Evolutionary conservation across 2,329 filamentous ascomycete species (phyloP).

Genomic region (Hirsutella minnesotensis): DNA sequence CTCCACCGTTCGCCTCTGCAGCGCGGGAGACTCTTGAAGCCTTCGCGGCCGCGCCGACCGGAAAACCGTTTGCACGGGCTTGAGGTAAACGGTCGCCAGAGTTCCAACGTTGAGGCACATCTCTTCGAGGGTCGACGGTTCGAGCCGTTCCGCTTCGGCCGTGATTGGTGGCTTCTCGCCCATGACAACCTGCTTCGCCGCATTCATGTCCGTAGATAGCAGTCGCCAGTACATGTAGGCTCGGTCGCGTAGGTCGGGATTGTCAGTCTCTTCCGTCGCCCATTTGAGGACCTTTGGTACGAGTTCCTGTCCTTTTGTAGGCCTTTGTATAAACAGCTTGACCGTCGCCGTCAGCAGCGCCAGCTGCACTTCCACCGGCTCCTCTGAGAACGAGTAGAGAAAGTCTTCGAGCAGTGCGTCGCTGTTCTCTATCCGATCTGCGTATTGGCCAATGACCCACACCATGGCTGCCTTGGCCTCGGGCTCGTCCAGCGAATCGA

Average conservation of each 20-base stretch:
- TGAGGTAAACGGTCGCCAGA: constrained; percentile 91
- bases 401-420: constrained; percentile 92
- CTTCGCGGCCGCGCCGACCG: constrained; percentile 71
- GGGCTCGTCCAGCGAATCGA: constrained; percentile 92
- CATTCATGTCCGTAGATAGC: constrained; percentile 79
- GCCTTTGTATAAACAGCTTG: constrained; percentile 93
- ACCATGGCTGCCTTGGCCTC: constrained; percentile 98
- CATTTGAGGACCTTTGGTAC: constrained; percentile 94
- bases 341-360: constrained; percentile 91
- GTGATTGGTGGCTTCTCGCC: constrained; percentile 94
- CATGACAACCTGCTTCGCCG: constrained; percentile 86
- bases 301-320: constrained; percentile 84
- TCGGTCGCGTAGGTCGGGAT: constrained; percentile 87
- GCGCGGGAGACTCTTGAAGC: constrained; percentile 70
- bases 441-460: constrained; percentile 98
- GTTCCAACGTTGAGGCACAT: constrained; percentile 96
- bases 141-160: constrained; percentile 88
- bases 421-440: constrained; percentile 92
- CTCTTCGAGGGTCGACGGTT: constrained; percentile 83
- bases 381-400: constrained; percentile 83
- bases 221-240: constrained; percentile 99
- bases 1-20: constrained; percentile 61
- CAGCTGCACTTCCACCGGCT: constrained; percentile 90
- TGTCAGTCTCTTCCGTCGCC: constrained; percentile 99
- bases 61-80: constrained; percentile 96